A percentile compares a stretch with the other conserved stretches of the same genome.
phyloP scores from a whole-genome alignment of 1,284 basidiomycete species.

The Wolfiporia cocos region DNA sequence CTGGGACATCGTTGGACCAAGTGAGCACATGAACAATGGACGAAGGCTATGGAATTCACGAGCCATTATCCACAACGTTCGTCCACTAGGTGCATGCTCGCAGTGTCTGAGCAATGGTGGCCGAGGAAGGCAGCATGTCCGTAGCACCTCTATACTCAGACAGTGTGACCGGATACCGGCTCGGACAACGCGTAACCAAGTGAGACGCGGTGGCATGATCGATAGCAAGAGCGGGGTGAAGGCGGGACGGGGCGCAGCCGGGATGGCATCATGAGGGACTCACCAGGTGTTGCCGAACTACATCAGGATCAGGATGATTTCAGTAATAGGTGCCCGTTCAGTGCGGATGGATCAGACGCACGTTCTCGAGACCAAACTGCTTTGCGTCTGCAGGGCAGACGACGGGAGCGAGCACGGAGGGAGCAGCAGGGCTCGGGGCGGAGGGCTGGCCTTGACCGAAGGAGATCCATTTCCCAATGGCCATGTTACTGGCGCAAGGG shows the following conservation, averaged over 20 bases:
- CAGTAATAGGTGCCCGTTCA: too few species aligned
- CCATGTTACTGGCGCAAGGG: slow-evolving; percentile 17
- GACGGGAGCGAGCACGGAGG: slow-evolving; percentile 16
- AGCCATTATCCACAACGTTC: too few species aligned
- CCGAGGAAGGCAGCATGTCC: too few species aligned
- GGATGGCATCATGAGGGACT: slow-evolving; percentile 17
- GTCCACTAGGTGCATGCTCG: too few species aligned
- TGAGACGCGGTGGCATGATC: neutral
- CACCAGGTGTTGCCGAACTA: slow-evolving; percentile 84
- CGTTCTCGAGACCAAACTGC: slow-evolving; percentile 91
- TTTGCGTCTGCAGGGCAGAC: slow-evolving; percentile 61
- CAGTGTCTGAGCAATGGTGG: too few species aligned
- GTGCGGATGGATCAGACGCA: slow-evolving; percentile 40
- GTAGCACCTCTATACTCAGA: too few species aligned
- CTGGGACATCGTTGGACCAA: too few species aligned
- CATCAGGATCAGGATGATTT: too few species aligned
- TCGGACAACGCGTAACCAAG: too few species aligned
- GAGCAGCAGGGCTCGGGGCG: slow-evolving; percentile 13
- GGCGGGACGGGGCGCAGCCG: neutral
- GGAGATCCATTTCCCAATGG: slow-evolving; percentile 24
- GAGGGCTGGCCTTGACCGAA: slow-evolving; percentile 17
- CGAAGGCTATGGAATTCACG: too few species aligned
- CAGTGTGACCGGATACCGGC: too few species aligned
- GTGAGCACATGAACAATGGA: too few species aligned
- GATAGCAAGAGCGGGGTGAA: neutral